A percentile compares a stretch with the other conserved stretches of the same genome.
Evolutionary conservation across 2,329 filamentous ascomycete species (phyloP).

Genomic region (Orbilia brochopaga): DNA sequence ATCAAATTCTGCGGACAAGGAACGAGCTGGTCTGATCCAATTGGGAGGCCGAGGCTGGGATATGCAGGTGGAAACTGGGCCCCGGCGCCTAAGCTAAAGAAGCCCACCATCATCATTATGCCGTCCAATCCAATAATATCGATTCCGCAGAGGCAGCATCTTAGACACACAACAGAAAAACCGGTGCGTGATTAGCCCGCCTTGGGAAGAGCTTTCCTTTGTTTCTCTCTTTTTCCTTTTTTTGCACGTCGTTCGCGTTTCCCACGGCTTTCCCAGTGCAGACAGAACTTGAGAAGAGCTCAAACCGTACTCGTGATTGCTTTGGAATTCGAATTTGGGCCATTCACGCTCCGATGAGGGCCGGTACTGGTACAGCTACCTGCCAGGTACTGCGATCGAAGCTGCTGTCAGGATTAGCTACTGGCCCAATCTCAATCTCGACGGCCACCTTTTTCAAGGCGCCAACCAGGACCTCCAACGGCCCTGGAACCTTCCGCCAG

Average conservation of each 20-base stretch:
- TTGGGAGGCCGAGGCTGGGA: slow-evolving; percentile 51
- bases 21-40: slow-evolving; percentile 43
- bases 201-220: slow-evolving; percentile 21
- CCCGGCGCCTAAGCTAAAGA: slow-evolving; percentile 51
- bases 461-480: slow-evolving; percentile 48
- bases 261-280: slow-evolving; percentile 33
- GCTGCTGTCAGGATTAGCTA: slow-evolving; percentile 34
- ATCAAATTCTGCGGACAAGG: slow-evolving; percentile 49
- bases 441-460: slow-evolving; percentile 19
- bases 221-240: slow-evolving; percentile 12
- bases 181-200: slow-evolving; percentile 49
- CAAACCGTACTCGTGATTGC: slow-evolving; percentile 51
- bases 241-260: slow-evolving; percentile 14
- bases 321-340: slow-evolving; percentile 20
- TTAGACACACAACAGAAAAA: slow-evolving; percentile 43
- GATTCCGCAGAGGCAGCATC: slow-evolving; percentile 46
- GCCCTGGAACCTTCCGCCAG: slow-evolving; percentile 23
- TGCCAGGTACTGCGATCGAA: slow-evolving; percentile 44
- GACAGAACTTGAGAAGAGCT: slow-evolving; percentile 45
- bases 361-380: slow-evolving; percentile 42
- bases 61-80: slow-evolving; percentile 49
- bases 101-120: slow-evolving; percentile 44
- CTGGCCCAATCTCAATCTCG: slow-evolving; percentile 28
- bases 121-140: slow-evolving; percentile 51
- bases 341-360: slow-evolving; percentile 36